Percentiles rank a stretch among this genome's conserved stretches.
phyloP scores from a whole-genome alignment of 495 filamentous ascomycete genomes.

The Saxispiralis lemnorum region DNA sequence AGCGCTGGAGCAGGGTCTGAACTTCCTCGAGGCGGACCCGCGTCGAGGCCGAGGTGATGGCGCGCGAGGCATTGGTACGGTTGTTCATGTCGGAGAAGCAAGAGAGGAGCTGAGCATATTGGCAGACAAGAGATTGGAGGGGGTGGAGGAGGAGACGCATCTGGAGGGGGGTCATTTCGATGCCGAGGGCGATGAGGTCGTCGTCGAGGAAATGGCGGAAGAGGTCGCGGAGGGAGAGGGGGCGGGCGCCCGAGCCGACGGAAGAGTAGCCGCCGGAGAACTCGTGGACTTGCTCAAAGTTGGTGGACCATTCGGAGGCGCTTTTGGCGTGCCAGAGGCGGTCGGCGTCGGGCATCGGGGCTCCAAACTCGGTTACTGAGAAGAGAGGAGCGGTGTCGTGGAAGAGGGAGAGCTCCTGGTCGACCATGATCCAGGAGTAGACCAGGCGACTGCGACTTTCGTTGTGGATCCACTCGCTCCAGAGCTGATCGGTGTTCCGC shows the following conservation, averaged over 20 bases:
- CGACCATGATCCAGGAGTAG: conserved; percentile 50
- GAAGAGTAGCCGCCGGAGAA: conserved; percentile 26
- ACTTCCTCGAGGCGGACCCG: conserved; percentile 35
- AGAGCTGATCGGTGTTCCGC: conserved; percentile 30
- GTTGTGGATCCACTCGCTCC: conserved; percentile 39
- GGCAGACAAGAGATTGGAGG: conserved; percentile 23
- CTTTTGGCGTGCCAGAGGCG: conserved; percentile 33
- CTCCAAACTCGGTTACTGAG: conserved; percentile 37
- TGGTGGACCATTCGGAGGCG: conserved; percentile 29
- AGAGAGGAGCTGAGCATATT: conserved; percentile 25
- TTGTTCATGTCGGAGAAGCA: conserved; percentile 24
- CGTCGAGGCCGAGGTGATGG: conserved; percentile 34
- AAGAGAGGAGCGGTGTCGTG: conserved; percentile 41
- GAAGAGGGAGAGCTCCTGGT: conserved; percentile 47
- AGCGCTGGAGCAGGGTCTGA: conserved; percentile 36
- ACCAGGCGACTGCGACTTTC: conserved; percentile 42
- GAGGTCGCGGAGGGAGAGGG: conserved; percentile 36
- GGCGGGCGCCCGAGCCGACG: conserved; percentile 26
- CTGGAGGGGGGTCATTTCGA: conserved; percentile 25
- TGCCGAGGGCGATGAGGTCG: conserved; percentile 23
- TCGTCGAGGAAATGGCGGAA: conserved; percentile 33
- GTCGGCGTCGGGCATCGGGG: conserved; percentile 40
- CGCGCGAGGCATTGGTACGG: conserved; percentile 20
- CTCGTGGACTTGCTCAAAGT: conserved; percentile 34
- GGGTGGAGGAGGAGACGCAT: conserved; percentile 26